Conservation (phyloP, 306 rosid genomes). For the Vigna mungo region DNA sequence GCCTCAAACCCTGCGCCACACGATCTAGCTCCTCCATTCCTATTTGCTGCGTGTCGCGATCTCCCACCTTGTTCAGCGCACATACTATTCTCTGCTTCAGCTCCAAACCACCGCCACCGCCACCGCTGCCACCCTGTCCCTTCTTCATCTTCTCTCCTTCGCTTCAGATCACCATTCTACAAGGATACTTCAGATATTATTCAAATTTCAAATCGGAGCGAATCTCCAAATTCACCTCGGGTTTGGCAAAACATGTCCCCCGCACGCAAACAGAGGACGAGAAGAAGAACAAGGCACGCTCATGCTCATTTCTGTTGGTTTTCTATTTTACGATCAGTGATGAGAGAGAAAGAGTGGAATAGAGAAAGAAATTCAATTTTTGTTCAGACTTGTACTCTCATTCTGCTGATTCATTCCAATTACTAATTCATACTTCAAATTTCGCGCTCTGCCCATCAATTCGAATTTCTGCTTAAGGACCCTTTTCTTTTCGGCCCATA, state of each 20-base stretch:
- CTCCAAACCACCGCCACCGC: conserved; percentile 48
- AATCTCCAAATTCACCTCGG: conserved; percentile 5
- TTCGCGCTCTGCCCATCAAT: conserved; percentile 24
- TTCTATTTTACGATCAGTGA: no score
- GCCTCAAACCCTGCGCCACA: conserved; percentile 54
- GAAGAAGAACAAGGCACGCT: background rate
- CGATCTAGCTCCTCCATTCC: conserved; percentile 75
- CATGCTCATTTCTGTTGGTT: background rate
- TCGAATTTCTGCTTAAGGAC: background rate
- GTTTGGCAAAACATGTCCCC: conserved; percentile 1
- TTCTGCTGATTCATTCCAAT: background rate
- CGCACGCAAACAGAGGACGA: conserved; percentile 30
- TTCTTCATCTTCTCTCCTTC: conserved; percentile 57
- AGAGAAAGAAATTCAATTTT: background rate
- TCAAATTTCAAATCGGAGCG: conserved; percentile 6
- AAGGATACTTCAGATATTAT: background rate
- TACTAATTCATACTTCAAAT: background rate
- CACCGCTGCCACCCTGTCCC: conserved; percentile 19
- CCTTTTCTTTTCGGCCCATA: background rate
- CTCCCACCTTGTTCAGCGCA: conserved; percentile 80
- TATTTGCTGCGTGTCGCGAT: conserved; percentile 78
- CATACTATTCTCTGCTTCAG: conserved; percentile 61
- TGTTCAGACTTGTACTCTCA: background rate
- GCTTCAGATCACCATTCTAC: background rate
- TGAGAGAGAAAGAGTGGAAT: background rate